Evolutionary conservation across 2,329 filamentous ascomycete species (phyloP).

Genomic region (Teratosphaeria pseudoeucalypti): DNA sequence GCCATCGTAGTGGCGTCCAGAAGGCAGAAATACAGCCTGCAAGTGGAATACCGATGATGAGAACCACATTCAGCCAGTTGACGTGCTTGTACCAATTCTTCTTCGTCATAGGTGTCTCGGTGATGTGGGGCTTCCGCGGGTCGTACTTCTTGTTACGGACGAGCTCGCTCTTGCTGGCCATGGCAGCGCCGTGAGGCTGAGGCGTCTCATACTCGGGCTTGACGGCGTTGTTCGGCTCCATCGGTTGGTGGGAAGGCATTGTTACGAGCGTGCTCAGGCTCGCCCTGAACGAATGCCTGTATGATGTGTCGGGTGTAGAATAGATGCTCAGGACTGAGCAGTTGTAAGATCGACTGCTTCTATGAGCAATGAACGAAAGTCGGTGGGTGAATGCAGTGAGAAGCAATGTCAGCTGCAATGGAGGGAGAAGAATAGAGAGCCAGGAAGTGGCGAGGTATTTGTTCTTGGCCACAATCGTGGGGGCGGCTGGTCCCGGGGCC

Average conservation of each 20-base stretch:
- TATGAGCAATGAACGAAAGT: constrained; percentile 1
- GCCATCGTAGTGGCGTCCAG: constrained; percentile 64
- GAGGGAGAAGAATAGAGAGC: neutral
- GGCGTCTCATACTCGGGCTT: constrained; percentile 38
- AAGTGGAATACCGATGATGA: constrained; percentile 70
- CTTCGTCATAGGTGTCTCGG: constrained; percentile 68
- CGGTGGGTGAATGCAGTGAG: neutral
- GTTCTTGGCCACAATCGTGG: neutral
- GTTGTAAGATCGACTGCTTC: neutral
- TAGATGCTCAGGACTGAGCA: constrained; percentile 4
- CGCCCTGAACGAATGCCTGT: neutral
- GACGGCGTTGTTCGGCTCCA: constrained; percentile 37
- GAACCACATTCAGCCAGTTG: constrained; percentile 81
- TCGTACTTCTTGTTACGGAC: constrained; percentile 44
- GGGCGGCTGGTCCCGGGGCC: neutral
- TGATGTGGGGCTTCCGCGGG: constrained; percentile 72
- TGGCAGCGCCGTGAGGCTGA: constrained; percentile 37
- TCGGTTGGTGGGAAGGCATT: constrained; percentile 45
- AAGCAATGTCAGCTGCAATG: neutral
- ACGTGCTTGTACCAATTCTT: constrained; percentile 85
- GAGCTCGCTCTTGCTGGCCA: constrained; percentile 36
- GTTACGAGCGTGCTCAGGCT: neutral
- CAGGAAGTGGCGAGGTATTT: neutral
- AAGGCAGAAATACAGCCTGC: constrained; percentile 62
- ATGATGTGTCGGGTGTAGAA: neutral